These are phyloP conservation scores for Arthrobotrys musiformis DNA, from an alignment of 2,329 filamentous ascomycete genomes.

Conservation along the genomic window DNA sequence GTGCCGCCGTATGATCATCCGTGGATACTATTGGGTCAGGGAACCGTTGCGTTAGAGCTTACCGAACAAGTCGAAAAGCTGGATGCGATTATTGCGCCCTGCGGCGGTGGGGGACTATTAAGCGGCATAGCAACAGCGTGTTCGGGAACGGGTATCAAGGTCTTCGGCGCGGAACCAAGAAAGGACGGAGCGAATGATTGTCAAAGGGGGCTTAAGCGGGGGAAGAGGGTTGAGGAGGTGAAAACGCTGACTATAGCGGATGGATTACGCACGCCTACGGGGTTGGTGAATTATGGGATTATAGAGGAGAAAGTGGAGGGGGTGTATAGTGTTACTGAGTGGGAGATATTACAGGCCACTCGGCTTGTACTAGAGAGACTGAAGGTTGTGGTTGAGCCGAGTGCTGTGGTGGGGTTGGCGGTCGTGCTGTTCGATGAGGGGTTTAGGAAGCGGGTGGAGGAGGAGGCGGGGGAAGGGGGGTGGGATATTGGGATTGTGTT, in stretches of 20 bases:
- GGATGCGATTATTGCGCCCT: conserved; percentile 81
- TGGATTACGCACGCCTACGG: conserved; percentile 83
- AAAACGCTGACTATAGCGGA: conserved; percentile 85
- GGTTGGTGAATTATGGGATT: conserved; percentile 34
- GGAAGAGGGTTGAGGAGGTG: conserved; percentile 71
- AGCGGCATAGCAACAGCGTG: conserved; percentile 82
- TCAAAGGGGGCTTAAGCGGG: conserved; percentile 74
- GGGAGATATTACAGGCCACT: conserved; percentile 82
- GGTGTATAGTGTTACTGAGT: conserved; percentile 80
- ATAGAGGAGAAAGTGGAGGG: conserved; percentile 72
- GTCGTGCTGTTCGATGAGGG: conserved; percentile 86
- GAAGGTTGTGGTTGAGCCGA: conserved; percentile 92
- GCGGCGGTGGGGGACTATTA: conserved; percentile 89
- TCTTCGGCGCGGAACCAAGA: conserved; percentile 88
- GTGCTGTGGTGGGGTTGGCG: conserved; percentile 83
- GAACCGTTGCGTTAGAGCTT: conserved; percentile 86
- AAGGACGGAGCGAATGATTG: conserved; percentile 88
- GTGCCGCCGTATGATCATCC: conserved; percentile 93
- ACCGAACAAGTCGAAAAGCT: conserved; percentile 75
- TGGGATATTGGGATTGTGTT: conserved; percentile 70
- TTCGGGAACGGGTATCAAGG: conserved; percentile 75
- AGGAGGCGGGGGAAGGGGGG: conserved; percentile 73
- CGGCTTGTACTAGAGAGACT: conserved; percentile 82
- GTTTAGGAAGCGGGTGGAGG: conserved; percentile 73
- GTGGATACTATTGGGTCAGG: conserved; percentile 90